Evolutionary conservation across 768 basidiomycete species (phyloP), one percentile per base, ranked within the genome.

Genomic region (Podaxis sp.): DNA sequence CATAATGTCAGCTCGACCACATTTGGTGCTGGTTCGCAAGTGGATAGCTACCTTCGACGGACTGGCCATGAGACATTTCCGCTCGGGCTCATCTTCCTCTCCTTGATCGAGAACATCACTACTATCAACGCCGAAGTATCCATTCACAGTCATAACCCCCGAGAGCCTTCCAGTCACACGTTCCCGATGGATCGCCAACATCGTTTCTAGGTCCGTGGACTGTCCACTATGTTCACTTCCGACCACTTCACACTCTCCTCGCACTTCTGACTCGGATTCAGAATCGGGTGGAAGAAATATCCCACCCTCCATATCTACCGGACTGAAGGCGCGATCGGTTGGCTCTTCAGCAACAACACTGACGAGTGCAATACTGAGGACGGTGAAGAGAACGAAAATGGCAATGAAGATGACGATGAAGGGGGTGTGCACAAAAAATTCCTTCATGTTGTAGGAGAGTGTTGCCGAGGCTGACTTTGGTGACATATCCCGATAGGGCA

Each of bases 111-210:
- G 17, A 17, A n/a, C 15, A 4, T n/a, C 42, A 19, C 42, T 7
- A 19, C 17, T 15, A 4, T 44, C 17, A 44, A 44, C n/a, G 19
- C 42, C 42, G 8, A 44, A n/a, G 13, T n/a, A 15, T 5, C 6
- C 6, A 7, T 17, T 46, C 28, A n/a, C 46, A 40, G 9, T 38
- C 39, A 7, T 44, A 11, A 56, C 38, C 6, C 54, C 46, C 28
- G 42, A 46, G 9, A 58, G n/a, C 15, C 28, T 9, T 8, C 19
- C 57, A 3, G 15, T 48, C 15, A 48, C 30, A 48, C 24, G 28
- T n/a, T 58, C 57, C 8, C 57, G 57, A 49, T 58, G 57, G 26
- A 33, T 44, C n/a, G 57, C 57, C 42, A 58, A 38, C 44, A 58
- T 8, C 13, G n/a, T 17, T 19, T 58, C 57, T 19, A 48, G 15